Conservation (phyloP, 805 yeast genomes). For the Pichia phayaonensis region DNA sequence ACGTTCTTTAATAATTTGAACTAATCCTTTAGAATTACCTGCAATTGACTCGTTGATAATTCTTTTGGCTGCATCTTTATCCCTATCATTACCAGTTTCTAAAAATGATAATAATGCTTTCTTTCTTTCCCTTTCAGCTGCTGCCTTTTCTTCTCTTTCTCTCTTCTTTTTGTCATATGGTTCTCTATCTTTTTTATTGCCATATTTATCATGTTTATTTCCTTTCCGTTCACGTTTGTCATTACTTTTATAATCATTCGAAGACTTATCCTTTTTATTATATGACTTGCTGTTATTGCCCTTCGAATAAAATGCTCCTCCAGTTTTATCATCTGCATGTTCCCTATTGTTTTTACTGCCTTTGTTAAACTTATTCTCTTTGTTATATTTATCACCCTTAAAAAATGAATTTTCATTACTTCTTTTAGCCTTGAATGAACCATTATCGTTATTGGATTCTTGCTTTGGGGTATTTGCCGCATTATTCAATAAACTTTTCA, state of each 20-base stretch:
- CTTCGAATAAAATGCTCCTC: not conserved
- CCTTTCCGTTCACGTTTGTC: not conserved
- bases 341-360: no score
- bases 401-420: not conserved
- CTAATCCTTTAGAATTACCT: constrained; percentile 14
- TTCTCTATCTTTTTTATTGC: not conserved
- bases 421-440: not conserved
- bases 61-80: constrained; percentile 21
- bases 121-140: not conserved
- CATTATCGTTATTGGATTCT: not conserved
- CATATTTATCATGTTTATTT: not conserved
- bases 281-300: not conserved
- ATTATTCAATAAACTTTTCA: constrained; percentile 2
- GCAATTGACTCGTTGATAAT: constrained; percentile 14
- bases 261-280: not conserved
- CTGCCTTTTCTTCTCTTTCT: not conserved
- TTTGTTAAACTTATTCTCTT: not conserved
- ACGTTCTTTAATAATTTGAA: constrained; percentile 16
- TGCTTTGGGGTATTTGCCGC: not conserved
- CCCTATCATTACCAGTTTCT: constrained; percentile 22
- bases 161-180: not conserved
- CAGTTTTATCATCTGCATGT: not conserved
- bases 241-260: not conserved
- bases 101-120: constrained; percentile 5
- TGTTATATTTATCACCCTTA: not conserved